These are phyloP conservation scores for Ophiostoma himal-ulmi DNA, from an alignment of 2,329 filamentous ascomycete genomes.

Conservation along the genomic window DNA sequence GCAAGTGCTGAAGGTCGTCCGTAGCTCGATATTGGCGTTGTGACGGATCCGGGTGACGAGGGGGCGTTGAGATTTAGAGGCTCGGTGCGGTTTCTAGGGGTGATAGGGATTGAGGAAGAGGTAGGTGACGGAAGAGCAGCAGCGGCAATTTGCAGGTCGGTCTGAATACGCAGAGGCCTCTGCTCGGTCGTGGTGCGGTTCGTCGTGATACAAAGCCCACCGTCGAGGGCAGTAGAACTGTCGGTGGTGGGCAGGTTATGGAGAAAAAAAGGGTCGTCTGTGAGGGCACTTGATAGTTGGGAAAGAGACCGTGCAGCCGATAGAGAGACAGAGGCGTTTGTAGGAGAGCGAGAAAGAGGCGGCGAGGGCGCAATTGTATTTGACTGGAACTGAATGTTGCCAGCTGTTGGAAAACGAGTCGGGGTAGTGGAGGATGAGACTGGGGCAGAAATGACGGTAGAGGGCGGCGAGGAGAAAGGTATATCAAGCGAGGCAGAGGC, in stretches of 20 bases:
- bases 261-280: not conserved
- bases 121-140: conserved; percentile 12
- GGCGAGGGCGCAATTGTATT: conserved; percentile 33
- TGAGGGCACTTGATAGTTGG: not conserved
- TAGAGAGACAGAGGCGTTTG: not conserved
- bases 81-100: conserved; percentile 20
- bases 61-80: conserved; percentile 13
- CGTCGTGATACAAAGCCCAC: not conserved
- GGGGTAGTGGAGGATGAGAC: conserved; percentile 10
- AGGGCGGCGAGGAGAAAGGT: not conserved
- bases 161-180: conserved; percentile 23
- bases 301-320: not conserved
- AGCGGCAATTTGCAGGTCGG: conserved; percentile 16
- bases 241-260: not conserved
- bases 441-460: not conserved
- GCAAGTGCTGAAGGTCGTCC: conserved; percentile 29
- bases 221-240: not conserved
- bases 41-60: conserved; percentile 14
- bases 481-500: not conserved
- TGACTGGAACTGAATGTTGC: conserved; percentile 29
- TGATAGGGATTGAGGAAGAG: conserved; percentile 23
- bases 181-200: not conserved
- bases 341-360: conserved; percentile 25
- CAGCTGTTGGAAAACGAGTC: not conserved
- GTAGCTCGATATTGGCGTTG: conserved; percentile 23